Base-by-base conservation (phyloP, 306 rosid genomes). In the Vigna mungo region DNA sequence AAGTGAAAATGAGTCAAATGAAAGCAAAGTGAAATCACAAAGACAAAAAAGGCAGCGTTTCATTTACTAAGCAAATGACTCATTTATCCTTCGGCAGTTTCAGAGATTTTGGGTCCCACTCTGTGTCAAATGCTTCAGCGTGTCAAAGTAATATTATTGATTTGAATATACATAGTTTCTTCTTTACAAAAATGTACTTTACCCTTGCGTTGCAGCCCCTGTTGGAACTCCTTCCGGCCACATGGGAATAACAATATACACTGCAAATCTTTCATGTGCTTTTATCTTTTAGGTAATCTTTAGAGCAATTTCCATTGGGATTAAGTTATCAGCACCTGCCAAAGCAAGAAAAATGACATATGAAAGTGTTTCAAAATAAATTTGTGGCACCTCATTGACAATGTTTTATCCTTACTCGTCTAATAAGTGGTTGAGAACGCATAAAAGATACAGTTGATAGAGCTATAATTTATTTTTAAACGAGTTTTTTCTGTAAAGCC, bases 201-300 rank as follows among this genome's bases (percentile, higher is more conserved):
- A n/a, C 86, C 98, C 87, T 71, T 94, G 97, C 21, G 98, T 92
- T 72, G 98, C 95, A 71, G 86, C 87, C 73, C 95, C 98, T 20
- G 96, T 90, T 7, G 98, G 98, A 81, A 81, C 91, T 62, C 98
- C 98, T 83, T 94, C 97, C 9, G 97, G 97, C 98, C 98, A 94
- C 98, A 94, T 94, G 20, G 97, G 98, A 73, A 94, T 92, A 62
- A 94, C 87, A 72, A 94, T 87, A 86, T 94, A 94, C 20, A 78
- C 98, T n/a, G 96, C 93, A 53, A 94, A 94, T 86, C 98, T 90
- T 89, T 94, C 92, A 46, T 89, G 88, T 80, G 91, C 96, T 86
- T 82, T 89, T 71, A 92, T 90, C 85, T 94, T 94, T 21, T 84
- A 88, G 13, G 93, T 93, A 78, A 94, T 94, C 91, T 94, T 94